Base-by-base conservation (phyloP, 495 filamentous ascomycete species). In the Penicillium riverlandense region DNA sequence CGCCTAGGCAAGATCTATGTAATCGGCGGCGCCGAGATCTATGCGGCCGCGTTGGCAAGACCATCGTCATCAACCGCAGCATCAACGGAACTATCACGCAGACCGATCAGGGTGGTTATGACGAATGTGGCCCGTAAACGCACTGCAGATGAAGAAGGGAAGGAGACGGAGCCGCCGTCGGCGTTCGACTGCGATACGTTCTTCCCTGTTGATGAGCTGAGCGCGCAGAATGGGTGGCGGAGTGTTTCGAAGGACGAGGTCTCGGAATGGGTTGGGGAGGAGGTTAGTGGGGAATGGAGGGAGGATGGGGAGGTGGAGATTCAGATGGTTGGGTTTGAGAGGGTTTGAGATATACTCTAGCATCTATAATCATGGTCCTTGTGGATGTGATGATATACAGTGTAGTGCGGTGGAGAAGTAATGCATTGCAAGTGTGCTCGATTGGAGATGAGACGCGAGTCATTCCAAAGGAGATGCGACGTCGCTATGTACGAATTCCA, bases 1-100 rank as follows among this genome's bases (percentile, higher is more conserved):
- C 42, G 35, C n/a, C 28, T 71, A 38, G 69, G 66, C 1, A 74
- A 77, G 51, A 72, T 87, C 0, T 98, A 86, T 64, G 76, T 97
- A 0, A 96, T 98, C 59, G 92, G 92, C 3, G 92, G 92, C 1
- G 83, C 78, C 53, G 82, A 91, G 70, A 79, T 98, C 27, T 98
- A 97, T 61, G 69, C 53, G 11, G 71, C 77, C 27, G 84, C 86
- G 46, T 63, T 96, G 64, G 22, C 22, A 4, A 22, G 22, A 22
- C 22, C 22, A 22, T 22, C 22, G 2, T 22, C 22, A 0, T 22
- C 46, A 47, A 43, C 53, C 76, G 52, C 8, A 37, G 28, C 29
- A 28, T 27, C 58, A 16, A 38, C 37, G 48, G 45, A 53, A 43
- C 44, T 52, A 42, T 32, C 37, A 48, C 29, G 39, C 36, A 43